Evolutionary conservation across 2,329 filamentous ascomycete genomes (phyloP), one percentile per base, ranked within the genome.

Genomic region (Geosmithia flava): DNA sequence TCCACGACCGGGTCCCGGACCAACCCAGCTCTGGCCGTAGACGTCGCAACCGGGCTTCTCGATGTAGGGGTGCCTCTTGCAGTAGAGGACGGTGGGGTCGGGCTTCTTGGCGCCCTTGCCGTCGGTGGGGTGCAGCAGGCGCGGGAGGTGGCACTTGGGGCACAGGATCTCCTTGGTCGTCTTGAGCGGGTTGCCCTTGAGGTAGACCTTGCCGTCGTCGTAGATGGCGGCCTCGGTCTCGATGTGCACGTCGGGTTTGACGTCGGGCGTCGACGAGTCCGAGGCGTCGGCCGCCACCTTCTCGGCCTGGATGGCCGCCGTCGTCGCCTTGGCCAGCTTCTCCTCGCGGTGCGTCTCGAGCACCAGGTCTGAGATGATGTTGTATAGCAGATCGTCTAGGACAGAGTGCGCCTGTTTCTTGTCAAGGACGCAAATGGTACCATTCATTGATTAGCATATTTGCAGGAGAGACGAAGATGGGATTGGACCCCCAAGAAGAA

Each of bases 1-100:
- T 51, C 84, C 85, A 51, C 83, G 76, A 15, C 80, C 80, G 20
- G 81, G 80, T 0, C 77, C 77, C 20, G 83, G 82, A 17, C 80
- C 81, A 15, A 86, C 81, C 75, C 86, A 90, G 27, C 83, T 86
- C 64, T 89, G 87, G 46, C 84, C 85, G 63, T 89, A 89, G 53
- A 90, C 87, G 63, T 91, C 85, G 66, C 81, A 85, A 51, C 84
- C 84, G 2, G 80, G 72, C 60, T 85, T 82, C 55, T 86, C 79
- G 51, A 87, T 85, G 69, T 84, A 90, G 0, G 85, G 85, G 51
- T 84, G 80, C 54, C 81, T 81, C 64, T 86, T 87, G 74, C 86
- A 91, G 70, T 89, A 90, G 54, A 83, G 78, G 54, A 81, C 70
- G 53, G 74, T 71, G 0, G 84, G 84, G 50, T 83, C 78, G 42